Evolutionary conservation across 129 eudicot species (phyloP).

Genomic region (Pulicaria dysenterica): DNA sequence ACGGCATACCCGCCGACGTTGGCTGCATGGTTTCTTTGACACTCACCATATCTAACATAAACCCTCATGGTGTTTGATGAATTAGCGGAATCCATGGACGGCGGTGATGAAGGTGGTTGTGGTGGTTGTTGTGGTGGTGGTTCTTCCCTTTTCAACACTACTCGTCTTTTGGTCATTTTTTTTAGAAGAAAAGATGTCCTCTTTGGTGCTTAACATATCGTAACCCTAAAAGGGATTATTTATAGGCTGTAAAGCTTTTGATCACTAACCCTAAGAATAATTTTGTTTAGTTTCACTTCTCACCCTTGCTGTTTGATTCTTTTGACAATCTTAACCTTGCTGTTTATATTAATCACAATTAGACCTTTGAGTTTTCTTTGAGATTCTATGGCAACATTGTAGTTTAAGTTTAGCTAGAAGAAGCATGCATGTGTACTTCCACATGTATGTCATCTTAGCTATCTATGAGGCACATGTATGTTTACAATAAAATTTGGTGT

Average conservation of each 20-base stretch:
- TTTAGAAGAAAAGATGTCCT: constrained; percentile 17
- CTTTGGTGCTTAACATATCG: constrained; percentile 39
- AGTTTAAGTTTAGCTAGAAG: constrained; percentile 35
- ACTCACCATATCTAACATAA: constrained; percentile 71
- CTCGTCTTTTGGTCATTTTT: constrained; percentile 53
- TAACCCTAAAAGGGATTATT: constrained; percentile 63
- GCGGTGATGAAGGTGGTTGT: not conserved
- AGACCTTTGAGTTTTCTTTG: constrained; percentile 31
- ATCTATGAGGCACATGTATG: constrained; percentile 24
- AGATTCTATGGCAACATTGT: constrained; percentile 26
- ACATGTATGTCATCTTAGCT: constrained; percentile 34
- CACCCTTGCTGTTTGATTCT: constrained; percentile 34
- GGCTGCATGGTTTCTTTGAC: constrained; percentile 86
- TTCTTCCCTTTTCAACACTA: constrained; percentile 53
- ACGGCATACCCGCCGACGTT: constrained; percentile 77
- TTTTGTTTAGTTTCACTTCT: constrained; percentile 32
- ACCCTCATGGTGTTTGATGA: constrained; percentile 49
- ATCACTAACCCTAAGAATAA: constrained; percentile 32
- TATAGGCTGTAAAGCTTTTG: constrained; percentile 41
- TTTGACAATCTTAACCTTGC: constrained; percentile 23
- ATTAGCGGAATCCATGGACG: constrained; percentile 32
- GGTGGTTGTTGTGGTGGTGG: not conserved
- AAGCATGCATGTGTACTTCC: constrained; percentile 39
- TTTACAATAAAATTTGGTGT: not conserved
- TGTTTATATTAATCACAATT: constrained; percentile 30